phyloP scores from a whole-genome alignment of 345 rosid species.

The Moricandia arvensis region DNA sequence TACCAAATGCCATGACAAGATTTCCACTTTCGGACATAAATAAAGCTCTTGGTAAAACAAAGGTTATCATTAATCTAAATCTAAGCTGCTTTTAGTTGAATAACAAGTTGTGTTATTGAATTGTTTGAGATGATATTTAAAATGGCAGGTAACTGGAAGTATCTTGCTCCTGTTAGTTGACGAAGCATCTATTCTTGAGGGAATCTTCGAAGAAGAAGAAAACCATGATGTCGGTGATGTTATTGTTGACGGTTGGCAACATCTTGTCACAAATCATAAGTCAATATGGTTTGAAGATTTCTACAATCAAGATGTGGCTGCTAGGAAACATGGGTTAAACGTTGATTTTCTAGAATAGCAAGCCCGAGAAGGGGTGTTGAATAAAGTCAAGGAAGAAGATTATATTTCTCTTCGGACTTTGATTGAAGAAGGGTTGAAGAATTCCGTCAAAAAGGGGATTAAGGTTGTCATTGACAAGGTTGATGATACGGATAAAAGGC shows the following conservation, averaged over 20 bases:
- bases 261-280: background rate
- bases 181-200: background rate
- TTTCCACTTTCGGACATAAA: background rate
- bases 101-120: background rate
- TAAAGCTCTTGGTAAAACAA: background rate
- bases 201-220: background rate
- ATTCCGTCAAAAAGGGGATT: background rate
- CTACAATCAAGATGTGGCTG: background rate
- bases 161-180: background rate
- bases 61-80: background rate
- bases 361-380: background rate
- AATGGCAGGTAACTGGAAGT: background rate
- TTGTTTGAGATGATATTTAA: background rate
- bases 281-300: background rate
- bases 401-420: background rate
- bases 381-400: background rate
- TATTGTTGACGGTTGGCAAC: background rate
- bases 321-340: background rate
- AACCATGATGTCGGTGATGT: background rate
- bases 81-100: background rate
- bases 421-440: background rate
- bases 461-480: background rate
- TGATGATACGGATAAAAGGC: background rate
- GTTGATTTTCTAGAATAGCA: background rate
- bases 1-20: background rate